Evolutionary conservation across 306 rosid genomes (phyloP).

Genomic region (Corylus avellana): DNA sequence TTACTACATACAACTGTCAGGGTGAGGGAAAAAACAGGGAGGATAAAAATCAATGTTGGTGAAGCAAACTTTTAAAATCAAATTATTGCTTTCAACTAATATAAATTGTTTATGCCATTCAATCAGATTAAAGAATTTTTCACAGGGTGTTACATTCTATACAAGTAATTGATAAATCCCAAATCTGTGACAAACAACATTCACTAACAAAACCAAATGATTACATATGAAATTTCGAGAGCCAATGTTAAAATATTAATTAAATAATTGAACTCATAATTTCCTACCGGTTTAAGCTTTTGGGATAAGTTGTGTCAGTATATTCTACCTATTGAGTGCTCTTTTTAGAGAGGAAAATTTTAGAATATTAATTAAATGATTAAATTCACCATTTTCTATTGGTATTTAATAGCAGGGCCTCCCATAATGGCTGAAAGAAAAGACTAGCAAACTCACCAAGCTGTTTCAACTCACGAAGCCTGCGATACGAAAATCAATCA

Average conservation of each 20-base stretch:
- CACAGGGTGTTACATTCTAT: background rate
- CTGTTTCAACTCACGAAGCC: conserved; percentile 97
- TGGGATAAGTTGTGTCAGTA: no score
- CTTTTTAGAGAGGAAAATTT: no score
- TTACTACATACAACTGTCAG: no score
- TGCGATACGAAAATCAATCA: conserved; percentile 27
- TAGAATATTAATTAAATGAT: no score
- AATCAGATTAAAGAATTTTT: background rate
- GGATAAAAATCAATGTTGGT: background rate
- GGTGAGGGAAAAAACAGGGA: no score
- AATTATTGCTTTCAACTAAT: background rate
- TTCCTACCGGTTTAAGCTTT: no score
- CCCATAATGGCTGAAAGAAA: conserved; percentile 8
- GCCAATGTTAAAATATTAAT: no score
- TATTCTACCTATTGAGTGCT: no score
- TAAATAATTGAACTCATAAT: no score
- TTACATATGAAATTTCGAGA: background rate
- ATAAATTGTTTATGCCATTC: background rate
- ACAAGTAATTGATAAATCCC: background rate
- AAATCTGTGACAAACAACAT: background rate
- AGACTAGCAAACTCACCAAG: conserved; percentile 59
- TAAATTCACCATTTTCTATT: no score
- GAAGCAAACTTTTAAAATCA: background rate
- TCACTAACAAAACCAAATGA: background rate
- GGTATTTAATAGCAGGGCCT: no score